Percentiles rank a stretch among this genome's conserved stretches.
Conservation (phyloP, 768 basidiomycete species). For the Boletus reticulatus region DNA sequence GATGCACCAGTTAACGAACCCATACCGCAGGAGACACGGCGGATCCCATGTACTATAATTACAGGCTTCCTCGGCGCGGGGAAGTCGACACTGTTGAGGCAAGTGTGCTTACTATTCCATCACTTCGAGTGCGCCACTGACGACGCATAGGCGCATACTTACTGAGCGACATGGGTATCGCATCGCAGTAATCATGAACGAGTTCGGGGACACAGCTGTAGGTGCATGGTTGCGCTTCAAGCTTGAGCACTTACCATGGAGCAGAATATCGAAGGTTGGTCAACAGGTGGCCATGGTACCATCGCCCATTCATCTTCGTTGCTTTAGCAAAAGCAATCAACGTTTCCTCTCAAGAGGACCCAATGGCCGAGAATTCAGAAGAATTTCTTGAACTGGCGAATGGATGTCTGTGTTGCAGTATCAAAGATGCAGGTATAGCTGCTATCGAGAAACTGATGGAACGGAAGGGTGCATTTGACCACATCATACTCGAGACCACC, state of each 20-base stretch:
- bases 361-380: conserved; percentile 63
- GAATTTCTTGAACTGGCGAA: conserved; percentile 93
- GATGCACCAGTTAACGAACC: background rate
- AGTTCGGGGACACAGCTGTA: conserved; percentile 94
- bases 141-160: conserved; percentile 65
- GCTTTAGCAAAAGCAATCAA: conserved; percentile 80
- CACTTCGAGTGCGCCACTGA: background rate
- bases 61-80: conserved; percentile 95
- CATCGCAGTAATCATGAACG: conserved; percentile 98
- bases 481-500: conserved; percentile 94
- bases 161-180: conserved; percentile 93
- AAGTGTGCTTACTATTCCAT: background rate
- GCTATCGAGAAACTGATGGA: conserved; percentile 93
- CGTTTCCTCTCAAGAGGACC: conserved; percentile 65
- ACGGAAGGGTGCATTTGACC: conserved; percentile 86
- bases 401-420: conserved; percentile 97
- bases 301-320: background rate
- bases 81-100: conserved; percentile 90
- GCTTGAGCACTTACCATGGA: conserved; percentile 16
- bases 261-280: conserved; percentile 88
- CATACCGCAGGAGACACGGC: conserved; percentile 18
- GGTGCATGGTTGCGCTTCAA: conserved; percentile 26
- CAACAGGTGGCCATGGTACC: background rate
- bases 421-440: conserved; percentile 90
- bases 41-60: conserved; percentile 89